Percentiles rank a stretch among this genome's conserved stretches.
Conservation (phyloP, 1,284 basidiomycete genomes). For the Paramarasmius palmivorus region DNA sequence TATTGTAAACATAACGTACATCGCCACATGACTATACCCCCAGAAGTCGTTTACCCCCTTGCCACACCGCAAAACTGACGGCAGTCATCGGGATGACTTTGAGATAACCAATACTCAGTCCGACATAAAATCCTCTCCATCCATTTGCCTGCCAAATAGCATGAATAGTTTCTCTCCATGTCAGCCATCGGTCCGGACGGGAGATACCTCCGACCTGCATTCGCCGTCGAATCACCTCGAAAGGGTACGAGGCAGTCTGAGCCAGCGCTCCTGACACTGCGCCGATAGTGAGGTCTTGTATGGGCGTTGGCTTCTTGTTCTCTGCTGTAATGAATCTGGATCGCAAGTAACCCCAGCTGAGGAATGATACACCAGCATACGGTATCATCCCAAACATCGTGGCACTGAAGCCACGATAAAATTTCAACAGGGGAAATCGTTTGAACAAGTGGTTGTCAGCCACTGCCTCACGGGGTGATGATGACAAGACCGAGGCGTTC, state of each 20-base stretch:
- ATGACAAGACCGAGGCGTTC: slow-evolving; percentile 35
- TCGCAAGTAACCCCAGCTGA: slow-evolving; percentile 87
- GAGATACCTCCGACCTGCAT: slow-evolving; percentile 96
- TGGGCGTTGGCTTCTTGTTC: slow-evolving; percentile 40
- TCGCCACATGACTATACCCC: slow-evolving; percentile 38
- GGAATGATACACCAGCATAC: slow-evolving; percentile 95
- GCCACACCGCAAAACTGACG: slow-evolving; percentile 79
- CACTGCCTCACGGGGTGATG: slow-evolving; percentile 18
- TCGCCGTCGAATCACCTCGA: slow-evolving; percentile 90
- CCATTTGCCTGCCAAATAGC: slow-evolving; percentile 73
- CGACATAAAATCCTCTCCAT: slow-evolving; percentile 91
- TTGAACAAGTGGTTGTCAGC: slow-evolving; percentile 39
- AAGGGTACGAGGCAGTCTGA: slow-evolving; percentile 94
- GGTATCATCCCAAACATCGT: slow-evolving; percentile 94
- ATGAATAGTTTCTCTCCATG: slow-evolving; percentile 76
- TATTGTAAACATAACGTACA: slow-evolving; percentile 18
- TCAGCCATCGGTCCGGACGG: slow-evolving; percentile 74
- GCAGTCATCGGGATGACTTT: slow-evolving; percentile 99
- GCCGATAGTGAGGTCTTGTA: slow-evolving; percentile 77
- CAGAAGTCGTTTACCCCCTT: slow-evolving; percentile 65
- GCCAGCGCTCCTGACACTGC: slow-evolving; percentile 88
- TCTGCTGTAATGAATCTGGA: slow-evolving; percentile 57
- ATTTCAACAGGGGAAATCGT: slow-evolving; percentile 77
- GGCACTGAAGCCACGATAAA: slow-evolving; percentile 95
- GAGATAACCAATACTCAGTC: slow-evolving; percentile 90